A percentile compares a stretch with the other conserved stretches of the same genome.
phyloP scores from a whole-genome alignment of 2,329 filamentous ascomycete genomes.

The Cladosporium velox region DNA sequence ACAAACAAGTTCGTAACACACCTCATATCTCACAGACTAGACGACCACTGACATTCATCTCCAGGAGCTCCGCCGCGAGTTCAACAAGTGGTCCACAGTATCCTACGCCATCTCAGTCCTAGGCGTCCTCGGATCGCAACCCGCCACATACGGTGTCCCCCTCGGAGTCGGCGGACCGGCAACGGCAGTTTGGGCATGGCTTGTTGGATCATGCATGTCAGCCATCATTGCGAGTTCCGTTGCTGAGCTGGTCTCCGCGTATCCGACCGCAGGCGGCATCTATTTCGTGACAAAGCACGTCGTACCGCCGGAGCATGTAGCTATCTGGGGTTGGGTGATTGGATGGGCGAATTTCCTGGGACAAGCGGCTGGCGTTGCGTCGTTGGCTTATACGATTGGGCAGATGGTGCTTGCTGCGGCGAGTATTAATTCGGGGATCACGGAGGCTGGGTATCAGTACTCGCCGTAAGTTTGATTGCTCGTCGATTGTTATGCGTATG shows the following conservation, averaged over 20 bases:
- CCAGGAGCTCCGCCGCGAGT: constrained; percentile 63
- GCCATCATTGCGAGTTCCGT: constrained; percentile 66
- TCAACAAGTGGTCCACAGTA: constrained; percentile 67
- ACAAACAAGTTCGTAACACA: constrained; percentile 56
- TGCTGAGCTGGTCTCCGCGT: constrained; percentile 66
- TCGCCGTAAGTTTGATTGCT: constrained; percentile 52
- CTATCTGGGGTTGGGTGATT: constrained; percentile 60
- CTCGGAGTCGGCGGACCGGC: constrained; percentile 62
- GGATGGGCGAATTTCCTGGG: constrained; percentile 47
- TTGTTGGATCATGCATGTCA: constrained; percentile 64
- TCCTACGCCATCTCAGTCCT: constrained; percentile 68
- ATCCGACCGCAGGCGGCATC: constrained; percentile 68
- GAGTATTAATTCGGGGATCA: constrained; percentile 61
- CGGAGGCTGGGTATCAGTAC: constrained; percentile 55
- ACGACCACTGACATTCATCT: constrained; percentile 26
- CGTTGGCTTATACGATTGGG: constrained; percentile 48
- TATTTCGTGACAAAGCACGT: constrained; percentile 69
- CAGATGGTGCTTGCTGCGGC: constrained; percentile 65
- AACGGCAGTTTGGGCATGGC: constrained; percentile 67
- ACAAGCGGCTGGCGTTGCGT: constrained; percentile 57
- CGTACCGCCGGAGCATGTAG: constrained; percentile 55
- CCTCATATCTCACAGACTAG: background rate
- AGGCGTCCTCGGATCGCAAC: constrained; percentile 65
- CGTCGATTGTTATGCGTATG: background rate
- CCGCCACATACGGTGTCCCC: constrained; percentile 62